Percentiles rank a stretch among this genome's conserved stretches.
Conservation (phyloP, 345 rosid species). For the Nephelium lappaceum region DNA sequence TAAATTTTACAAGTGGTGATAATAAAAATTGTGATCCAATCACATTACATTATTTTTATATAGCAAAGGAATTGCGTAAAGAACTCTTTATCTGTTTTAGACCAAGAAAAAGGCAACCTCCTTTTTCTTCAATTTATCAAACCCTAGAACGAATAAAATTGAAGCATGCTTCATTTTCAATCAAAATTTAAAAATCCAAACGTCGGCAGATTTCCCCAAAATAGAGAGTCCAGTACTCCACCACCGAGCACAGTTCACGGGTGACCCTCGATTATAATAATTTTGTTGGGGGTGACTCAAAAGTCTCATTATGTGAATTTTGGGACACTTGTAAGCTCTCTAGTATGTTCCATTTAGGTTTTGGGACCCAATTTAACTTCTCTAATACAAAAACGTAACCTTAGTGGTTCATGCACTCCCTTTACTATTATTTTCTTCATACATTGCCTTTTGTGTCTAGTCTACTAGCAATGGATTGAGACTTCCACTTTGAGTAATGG, state of each 20-base stretch:
- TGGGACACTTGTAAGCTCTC: conserved; percentile 18
- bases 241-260: background rate
- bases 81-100: background rate
- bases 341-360: background rate
- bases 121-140: background rate
- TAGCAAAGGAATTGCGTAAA: too few relatives aligned
- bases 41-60: too few relatives aligned
- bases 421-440: background rate
- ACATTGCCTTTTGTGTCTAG: background rate
- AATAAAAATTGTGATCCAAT: background rate
- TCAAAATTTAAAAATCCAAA: background rate
- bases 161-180: background rate
- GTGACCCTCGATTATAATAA: background rate
- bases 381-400: background rate
- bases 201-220: too few relatives aligned
- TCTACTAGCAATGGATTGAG: background rate
- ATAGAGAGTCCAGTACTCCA: too few relatives aligned
- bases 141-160: background rate
- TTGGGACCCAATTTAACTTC: background rate
- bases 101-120: background rate
- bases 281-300: background rate
- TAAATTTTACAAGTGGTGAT: too few relatives aligned
- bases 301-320: background rate
- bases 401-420: conserved; percentile 31
- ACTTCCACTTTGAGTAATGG: background rate